Conservation (phyloP, 805 yeast genomes). For the Suhomyces pyralidae region DNA sequence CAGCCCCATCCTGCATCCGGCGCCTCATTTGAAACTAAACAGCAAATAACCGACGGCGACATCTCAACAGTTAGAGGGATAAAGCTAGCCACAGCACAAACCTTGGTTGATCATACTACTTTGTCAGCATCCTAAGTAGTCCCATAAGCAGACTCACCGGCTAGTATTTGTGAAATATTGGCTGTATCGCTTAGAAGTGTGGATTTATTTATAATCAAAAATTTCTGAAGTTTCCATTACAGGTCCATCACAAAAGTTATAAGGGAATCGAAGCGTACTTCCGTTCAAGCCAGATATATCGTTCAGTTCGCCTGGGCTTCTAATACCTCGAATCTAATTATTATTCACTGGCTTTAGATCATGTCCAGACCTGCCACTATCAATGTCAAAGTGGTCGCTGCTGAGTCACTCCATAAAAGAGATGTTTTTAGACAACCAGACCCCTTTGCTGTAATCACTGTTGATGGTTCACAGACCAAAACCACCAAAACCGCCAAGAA, state of each 20-base stretch:
- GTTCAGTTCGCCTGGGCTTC: neutral
- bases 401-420: slow-evolving; percentile 91
- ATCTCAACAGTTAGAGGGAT: neutral
- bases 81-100: neutral
- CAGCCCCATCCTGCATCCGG: slow-evolving; percentile 1
- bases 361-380: slow-evolving; percentile 28
- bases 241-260: neutral
- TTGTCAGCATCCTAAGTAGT: neutral
- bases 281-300: neutral
- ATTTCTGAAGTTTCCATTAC: neutral
- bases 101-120: neutral
- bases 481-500: slow-evolving; percentile 91
- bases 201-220: neutral
- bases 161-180: neutral
- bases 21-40: neutral
- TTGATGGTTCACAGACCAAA: slow-evolving; percentile 96
- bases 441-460: slow-evolving; percentile 95
- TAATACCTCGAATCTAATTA: neutral
- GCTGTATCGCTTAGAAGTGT: neutral
- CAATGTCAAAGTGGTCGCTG: slow-evolving; percentile 82
- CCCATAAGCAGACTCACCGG: neutral
- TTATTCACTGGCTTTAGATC: neutral
- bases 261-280: neutral
- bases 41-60: slow-evolving; percentile 2
- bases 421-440: slow-evolving; percentile 96